These are phyloP conservation scores for Zygosaccharomyces pseudorouxii DNA, from an alignment of 805 yeast genomes.

Conservation along the genomic window DNA sequence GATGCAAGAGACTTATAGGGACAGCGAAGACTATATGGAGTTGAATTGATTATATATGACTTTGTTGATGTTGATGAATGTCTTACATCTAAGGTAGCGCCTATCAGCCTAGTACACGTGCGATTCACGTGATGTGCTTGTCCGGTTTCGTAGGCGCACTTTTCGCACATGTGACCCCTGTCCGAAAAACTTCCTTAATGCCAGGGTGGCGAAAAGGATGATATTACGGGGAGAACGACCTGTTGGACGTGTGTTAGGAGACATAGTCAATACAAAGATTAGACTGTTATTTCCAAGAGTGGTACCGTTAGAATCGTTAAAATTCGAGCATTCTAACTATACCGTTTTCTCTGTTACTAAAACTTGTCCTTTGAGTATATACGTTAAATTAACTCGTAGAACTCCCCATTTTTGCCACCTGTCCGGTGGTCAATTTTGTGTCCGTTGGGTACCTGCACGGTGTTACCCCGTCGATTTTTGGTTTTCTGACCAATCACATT, in stretches of 20 bases:
- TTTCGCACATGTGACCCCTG: neutral
- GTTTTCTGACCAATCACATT: slow-evolving; percentile 24
- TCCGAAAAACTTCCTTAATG: neutral
- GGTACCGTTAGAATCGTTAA: neutral
- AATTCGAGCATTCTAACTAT: neutral
- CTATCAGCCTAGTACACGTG: neutral
- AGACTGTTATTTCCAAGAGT: neutral
- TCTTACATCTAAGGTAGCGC: neutral
- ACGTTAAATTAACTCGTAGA: neutral
- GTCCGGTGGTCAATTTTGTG: slow-evolving; percentile 1
- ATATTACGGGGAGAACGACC: neutral
- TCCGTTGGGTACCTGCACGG: neutral
- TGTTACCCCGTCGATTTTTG: slow-evolving; percentile 17
- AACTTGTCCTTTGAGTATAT: neutral
- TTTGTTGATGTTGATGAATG: neutral
- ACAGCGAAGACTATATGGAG: too few relatives aligned
- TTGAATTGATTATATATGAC: neutral
- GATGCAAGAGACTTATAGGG: too few relatives aligned
- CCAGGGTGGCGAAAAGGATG: neutral
- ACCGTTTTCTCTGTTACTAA: neutral
- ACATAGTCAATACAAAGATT: neutral
- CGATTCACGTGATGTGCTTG: neutral
- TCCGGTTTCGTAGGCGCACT: neutral
- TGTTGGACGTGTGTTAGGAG: neutral
- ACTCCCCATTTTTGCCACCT: neutral